Evolutionary conservation across 2,329 filamentous ascomycete species (phyloP), one percentile per base, ranked within the genome.

Genomic region (Alternaria incomplexa): DNA sequence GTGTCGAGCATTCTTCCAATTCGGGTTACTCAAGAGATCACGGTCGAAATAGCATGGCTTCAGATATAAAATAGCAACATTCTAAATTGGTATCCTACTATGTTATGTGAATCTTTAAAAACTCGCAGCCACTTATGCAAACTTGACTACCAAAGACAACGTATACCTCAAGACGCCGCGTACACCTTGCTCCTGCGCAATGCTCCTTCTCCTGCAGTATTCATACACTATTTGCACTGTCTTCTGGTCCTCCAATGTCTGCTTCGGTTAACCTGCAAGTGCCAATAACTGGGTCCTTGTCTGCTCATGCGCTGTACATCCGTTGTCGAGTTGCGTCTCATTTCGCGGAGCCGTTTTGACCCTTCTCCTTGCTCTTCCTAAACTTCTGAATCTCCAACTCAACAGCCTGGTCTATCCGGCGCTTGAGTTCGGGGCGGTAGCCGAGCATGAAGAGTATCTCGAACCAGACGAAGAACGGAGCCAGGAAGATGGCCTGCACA

Each of bases 391-490:
- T 86, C 78, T 97, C 93, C 70, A 88, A 84, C 76, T 89, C 82
- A 4, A 97, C 92, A 40, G 87, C 89, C 77, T 90, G 89, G 65
- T 95, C 89, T 47, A 98, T 88, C 54, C 95, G 89, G 64, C 87
- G 86, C 82, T 95, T 93, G 70, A 99, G 84, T 79, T 97, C 93
- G 2, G 90, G 92, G 63, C 96, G 88, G 81, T 98, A 99, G 52
- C 96, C 96, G 54, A 96, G 87, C 74, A 86, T 89, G 84, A 99
- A 99, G 25, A 99, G 85, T 23, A 96, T 82, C 83, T 98, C 94
- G 73, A 99, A 91, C 92, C 96, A 99, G 62, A 98, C 95, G 73
- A 98, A 99, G 75, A 99, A 91, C 9, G 96, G 96, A 0, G 96
- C 96, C 23, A 98, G 85, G 75, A 98, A 95, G 67, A 98, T 81